A percentile compares a stretch with the other conserved stretches of the same genome.
Conservation (phyloP, 306 rosid species). For the Comarum palustre region DNA sequence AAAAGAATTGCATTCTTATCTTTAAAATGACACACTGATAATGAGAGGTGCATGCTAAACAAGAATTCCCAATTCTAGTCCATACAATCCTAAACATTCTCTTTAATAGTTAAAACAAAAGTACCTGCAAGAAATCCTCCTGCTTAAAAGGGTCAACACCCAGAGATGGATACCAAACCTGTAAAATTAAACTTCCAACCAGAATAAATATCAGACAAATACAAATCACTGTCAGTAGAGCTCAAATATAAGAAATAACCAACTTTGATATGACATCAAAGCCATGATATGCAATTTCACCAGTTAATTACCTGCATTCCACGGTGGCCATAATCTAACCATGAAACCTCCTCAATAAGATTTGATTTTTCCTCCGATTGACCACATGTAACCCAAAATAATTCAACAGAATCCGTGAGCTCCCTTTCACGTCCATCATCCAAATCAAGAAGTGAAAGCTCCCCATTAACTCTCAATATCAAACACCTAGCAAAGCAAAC, state of each 20-base stretch:
- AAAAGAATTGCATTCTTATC: constrained; percentile 11
- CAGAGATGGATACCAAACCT: constrained; percentile 99
- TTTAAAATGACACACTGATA: constrained; percentile 9
- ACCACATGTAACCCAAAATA: constrained; percentile 99
- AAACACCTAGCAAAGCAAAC: constrained; percentile 63
- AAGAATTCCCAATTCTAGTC: not conserved
- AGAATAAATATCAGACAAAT: constrained; percentile 52
- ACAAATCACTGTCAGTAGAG: constrained; percentile 27
- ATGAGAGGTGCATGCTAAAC: not conserved
- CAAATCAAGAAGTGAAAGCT: constrained; percentile 96
- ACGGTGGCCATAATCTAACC: constrained; percentile 97
- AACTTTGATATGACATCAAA: not conserved
- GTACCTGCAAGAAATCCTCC: constrained; percentile 98
- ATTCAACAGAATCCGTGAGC: constrained; percentile 91
- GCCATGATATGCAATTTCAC: constrained; percentile 3
- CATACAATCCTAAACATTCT: constrained; percentile 14
- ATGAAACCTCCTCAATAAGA: constrained; percentile 96
- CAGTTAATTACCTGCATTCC: constrained; percentile 91
- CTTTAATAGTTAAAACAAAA: constrained; percentile 30
- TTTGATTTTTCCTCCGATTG: constrained; percentile 87
- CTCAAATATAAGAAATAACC: constrained; percentile 1
- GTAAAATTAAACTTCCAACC: constrained; percentile 60
- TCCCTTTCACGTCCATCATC: constrained; percentile 91
- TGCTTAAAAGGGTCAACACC: constrained; percentile 85
- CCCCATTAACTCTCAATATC: constrained; percentile 90